phyloP scores from a whole-genome alignment of 2,329 filamentous ascomycete genomes.

The Chaetomiaceae sp. region DNA sequence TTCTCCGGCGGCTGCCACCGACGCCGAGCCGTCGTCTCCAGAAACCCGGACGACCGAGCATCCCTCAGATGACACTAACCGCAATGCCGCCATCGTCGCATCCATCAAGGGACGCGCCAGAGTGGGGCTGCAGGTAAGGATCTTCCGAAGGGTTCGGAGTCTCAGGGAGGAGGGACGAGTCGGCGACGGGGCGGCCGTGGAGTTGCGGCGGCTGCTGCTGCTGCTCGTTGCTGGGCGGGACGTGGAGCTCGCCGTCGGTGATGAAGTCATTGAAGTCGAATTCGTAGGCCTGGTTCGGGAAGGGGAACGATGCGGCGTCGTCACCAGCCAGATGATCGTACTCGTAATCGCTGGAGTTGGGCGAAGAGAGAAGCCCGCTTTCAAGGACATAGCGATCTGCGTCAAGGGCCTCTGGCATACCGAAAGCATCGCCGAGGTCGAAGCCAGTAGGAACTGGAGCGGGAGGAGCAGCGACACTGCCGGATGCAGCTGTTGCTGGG shows the following conservation, averaged over 20 bases:
- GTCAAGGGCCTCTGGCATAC: conserved; percentile 61
- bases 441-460: conserved; percentile 56
- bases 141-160: conserved; percentile 56
- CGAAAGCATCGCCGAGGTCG: conserved; percentile 65
- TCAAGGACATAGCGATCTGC: conserved; percentile 72
- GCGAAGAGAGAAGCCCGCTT: conserved; percentile 67
- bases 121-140: conserved; percentile 66
- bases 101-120: conserved; percentile 67
- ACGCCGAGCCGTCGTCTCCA: conserved; percentile 29
- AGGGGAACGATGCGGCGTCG: conserved; percentile 40
- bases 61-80: conserved; percentile 58
- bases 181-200: conserved; percentile 47
- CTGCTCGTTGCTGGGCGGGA: conserved; percentile 28
- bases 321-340: conserved; percentile 62
- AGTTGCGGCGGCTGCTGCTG: conserved; percentile 45
- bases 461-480: conserved; percentile 44
- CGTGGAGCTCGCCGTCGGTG: conserved; percentile 44
- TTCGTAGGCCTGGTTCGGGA: conserved; percentile 36
- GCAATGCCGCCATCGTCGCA: conserved; percentile 69
- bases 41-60: conserved; percentile 40
- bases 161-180: conserved; percentile 49
- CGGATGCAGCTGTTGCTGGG: conserved; percentile 37
- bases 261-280: conserved; percentile 52
- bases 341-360: conserved; percentile 60
- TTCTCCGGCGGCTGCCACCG: conserved; percentile 27